These are phyloP conservation scores for Pleurotus tuoliensis DNA, from an alignment of 768 basidiomycete genomes.

Conservation along the genomic window DNA sequence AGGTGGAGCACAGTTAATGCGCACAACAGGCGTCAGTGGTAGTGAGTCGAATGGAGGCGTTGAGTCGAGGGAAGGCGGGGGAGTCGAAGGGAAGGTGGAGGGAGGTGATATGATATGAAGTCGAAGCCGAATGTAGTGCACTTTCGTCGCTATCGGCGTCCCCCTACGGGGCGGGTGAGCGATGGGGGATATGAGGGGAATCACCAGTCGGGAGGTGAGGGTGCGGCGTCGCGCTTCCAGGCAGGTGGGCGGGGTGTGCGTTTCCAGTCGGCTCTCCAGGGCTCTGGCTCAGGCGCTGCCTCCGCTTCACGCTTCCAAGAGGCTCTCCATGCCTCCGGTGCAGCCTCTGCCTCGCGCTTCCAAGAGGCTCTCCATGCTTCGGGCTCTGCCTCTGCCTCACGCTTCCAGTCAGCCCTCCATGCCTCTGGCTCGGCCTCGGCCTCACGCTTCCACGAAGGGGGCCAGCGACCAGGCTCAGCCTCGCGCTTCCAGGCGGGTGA, in stretches of 20 bases:
- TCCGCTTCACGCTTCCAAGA: not conserved
- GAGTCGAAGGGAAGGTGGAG: not conserved
- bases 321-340: not conserved
- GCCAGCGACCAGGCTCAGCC: not conserved
- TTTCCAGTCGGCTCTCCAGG: not conserved
- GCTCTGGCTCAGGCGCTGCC: not conserved
- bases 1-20: too few species aligned
- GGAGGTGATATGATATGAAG: not conserved
- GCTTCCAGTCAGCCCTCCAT: not conserved
- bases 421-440: slow-evolving; percentile 1
- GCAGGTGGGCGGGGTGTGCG: not conserved
- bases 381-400: not conserved
- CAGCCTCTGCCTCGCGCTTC: not conserved
- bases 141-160: not conserved
- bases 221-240: not conserved
- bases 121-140: not conserved
- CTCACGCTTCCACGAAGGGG: slow-evolving; percentile 2
- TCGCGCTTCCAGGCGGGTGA: not conserved
- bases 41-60: not conserved
- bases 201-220: slow-evolving; percentile 1
- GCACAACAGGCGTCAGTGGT: too few species aligned
- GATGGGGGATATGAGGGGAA: not conserved
- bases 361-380: not conserved
- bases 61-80: not conserved
- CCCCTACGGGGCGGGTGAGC: not conserved